Base-by-base conservation (phyloP, 1,284 basidiomycete genomes). In the Apiotrichum gracile region DNA sequence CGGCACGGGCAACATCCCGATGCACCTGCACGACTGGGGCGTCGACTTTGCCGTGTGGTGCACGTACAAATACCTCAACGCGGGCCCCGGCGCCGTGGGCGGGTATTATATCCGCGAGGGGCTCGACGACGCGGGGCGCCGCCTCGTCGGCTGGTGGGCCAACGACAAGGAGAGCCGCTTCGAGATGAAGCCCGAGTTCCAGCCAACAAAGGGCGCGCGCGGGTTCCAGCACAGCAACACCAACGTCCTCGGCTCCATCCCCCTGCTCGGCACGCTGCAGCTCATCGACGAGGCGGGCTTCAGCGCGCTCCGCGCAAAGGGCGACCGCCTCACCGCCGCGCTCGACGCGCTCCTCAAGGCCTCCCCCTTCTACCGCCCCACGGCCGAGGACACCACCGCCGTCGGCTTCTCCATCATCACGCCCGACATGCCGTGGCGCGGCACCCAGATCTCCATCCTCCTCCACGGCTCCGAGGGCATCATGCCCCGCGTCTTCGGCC, bases 1-100 rank as follows among this genome's bases (percentile, higher is more conserved):
- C 75, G 94, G 88, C 1, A 82, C 87, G 46, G 93, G 93, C 51
- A 99, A 99, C 72, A 88, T 98, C 29, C 87, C 89, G 13, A 76
- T 96, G 58, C 79, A 83, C 48, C 78, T 99, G 58, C 90, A 97
- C 72, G 86, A 91, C 58, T 98, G 96, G 94, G 79, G 83, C 57
- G 86, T 91, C 62, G 94, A 98, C 76, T 97, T 97, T 73, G 94
- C 93, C 1, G 91, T 91, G 19, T 97, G 92, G 91, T 97, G 92
- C 75, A 88, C 90, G 27, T 97, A 96, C 81, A 97, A 97, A 78
- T 99, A 97, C 75, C 83, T 97, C 51, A 97, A 96, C 73, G 86
- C 91, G 14, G 91, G 96, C 1, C 93, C 94, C 5, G 93, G 94
- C 16, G 91, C 87, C 14, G 94, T 97, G 51, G 96, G 85, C n/a